phyloP scores from a whole-genome alignment of 2,329 filamentous ascomycete species.

The Apiospora pterosperma region DNA sequence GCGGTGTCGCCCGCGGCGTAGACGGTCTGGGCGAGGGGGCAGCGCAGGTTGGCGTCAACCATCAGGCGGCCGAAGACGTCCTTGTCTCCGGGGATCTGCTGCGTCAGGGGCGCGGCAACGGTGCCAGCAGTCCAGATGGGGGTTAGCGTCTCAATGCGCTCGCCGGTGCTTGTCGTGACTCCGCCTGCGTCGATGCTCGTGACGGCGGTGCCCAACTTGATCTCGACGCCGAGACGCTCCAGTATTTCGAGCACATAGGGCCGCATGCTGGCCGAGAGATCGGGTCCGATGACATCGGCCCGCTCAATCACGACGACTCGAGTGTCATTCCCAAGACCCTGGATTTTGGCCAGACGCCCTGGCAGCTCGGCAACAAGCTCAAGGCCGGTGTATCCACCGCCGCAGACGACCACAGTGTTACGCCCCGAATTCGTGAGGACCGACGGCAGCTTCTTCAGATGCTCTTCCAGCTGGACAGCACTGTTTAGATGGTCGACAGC shows the following conservation, averaged over 20 bases:
- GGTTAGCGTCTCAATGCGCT: constrained; percentile 29
- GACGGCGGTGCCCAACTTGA: constrained; percentile 25
- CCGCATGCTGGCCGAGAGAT: constrained; percentile 29
- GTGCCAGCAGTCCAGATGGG: constrained; percentile 35
- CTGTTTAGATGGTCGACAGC: constrained; percentile 28
- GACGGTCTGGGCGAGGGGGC: constrained; percentile 15
- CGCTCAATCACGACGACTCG: constrained; percentile 27
- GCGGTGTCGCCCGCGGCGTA: constrained; percentile 34
- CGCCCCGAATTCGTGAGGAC: constrained; percentile 21
- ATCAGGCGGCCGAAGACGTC: constrained; percentile 26
- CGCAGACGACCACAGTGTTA: constrained; percentile 32
- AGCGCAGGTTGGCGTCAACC: constrained; percentile 27
- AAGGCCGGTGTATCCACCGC: constrained; percentile 33
- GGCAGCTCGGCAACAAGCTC: constrained; percentile 29
- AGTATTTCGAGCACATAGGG: constrained; percentile 29
- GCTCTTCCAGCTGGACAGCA: constrained; percentile 24
- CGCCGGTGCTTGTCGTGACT: constrained; percentile 24
- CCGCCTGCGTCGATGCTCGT: constrained; percentile 19
- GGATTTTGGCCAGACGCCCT: constrained; percentile 17
- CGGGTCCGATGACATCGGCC: constrained; percentile 25
- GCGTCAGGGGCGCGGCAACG: constrained; percentile 26
- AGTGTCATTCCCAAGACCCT: constrained; percentile 6
- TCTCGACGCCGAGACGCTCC: constrained; percentile 22
- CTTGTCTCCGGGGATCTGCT: constrained; percentile 26
- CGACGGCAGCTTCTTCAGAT: constrained; percentile 23